A percentile compares a stretch with the other conserved stretches of the same genome.
Conservation (phyloP, 352 stramenopile species). For the Phytophthora litchii region DNA sequence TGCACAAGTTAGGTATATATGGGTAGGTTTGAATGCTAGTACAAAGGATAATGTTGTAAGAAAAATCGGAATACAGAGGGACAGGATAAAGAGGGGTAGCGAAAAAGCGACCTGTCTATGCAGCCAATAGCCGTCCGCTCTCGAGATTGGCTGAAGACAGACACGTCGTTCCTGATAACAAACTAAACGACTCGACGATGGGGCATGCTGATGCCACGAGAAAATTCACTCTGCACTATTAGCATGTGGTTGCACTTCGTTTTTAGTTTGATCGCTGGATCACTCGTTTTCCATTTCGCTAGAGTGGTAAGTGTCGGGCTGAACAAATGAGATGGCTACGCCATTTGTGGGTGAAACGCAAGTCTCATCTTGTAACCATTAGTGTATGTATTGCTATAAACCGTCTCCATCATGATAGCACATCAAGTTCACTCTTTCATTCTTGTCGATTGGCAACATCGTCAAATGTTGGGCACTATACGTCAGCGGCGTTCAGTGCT, state of each 20-base stretch:
- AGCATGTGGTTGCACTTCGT: constrained; percentile 3
- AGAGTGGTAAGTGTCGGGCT: not conserved
- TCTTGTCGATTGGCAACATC: no score
- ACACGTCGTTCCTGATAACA: constrained; percentile 16
- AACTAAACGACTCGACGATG: constrained; percentile 21
- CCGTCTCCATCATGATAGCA: not conserved
- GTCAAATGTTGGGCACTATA: no score
- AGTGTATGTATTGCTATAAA: not conserved
- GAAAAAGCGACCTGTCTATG: constrained; percentile 16
- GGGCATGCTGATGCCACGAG: constrained; percentile 11
- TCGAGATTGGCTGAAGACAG: constrained; percentile 18
- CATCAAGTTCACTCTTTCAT: not conserved
- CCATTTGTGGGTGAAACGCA: constrained; percentile 18
- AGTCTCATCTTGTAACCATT: not conserved
- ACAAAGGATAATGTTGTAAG: not conserved
- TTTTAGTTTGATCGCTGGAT: constrained; percentile 1
- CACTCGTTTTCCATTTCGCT: constrained; percentile 10
- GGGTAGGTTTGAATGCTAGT: no score
- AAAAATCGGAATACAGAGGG: not conserved
- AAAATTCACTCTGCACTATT: constrained; percentile 12
- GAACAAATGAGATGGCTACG: constrained; percentile 22
- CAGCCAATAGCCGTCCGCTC: constrained; percentile 16
- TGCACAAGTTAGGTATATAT: no score
- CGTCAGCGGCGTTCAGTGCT: no score
- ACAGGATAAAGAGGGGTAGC: not conserved